Percentiles rank a stretch among this genome's conserved stretches.
Conservation (phyloP, 495 filamentous ascomycete genomes). For the Aspergillus leporis region DNA sequence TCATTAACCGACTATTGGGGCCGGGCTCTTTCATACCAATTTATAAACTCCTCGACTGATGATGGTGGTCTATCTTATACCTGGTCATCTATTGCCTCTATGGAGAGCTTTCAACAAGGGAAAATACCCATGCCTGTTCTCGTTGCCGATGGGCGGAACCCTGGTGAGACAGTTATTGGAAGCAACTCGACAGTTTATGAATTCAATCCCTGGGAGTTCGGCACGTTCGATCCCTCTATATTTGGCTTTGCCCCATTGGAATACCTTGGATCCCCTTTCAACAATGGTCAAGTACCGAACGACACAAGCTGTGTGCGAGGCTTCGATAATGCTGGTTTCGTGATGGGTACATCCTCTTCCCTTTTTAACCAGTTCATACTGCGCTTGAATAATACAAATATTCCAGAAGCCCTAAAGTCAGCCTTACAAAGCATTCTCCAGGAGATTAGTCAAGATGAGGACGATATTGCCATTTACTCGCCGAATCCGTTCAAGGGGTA, state of each 20-base stretch:
- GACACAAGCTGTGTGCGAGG: slow-evolving; percentile 66
- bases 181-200: slow-evolving; percentile 79
- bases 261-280: slow-evolving; percentile 79
- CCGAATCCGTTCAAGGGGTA: slow-evolving; percentile 82
- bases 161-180: slow-evolving; percentile 62
- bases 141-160: slow-evolving; percentile 70
- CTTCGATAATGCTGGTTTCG: slow-evolving; percentile 78
- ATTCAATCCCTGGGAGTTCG: slow-evolving; percentile 84
- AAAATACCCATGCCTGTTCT: slow-evolving; percentile 77
- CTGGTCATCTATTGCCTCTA: slow-evolving; percentile 80
- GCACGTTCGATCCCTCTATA: slow-evolving; percentile 76
- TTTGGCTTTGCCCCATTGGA: slow-evolving; percentile 72
- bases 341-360: slow-evolving; percentile 89
- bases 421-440: too few relatives aligned
- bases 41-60: slow-evolving; percentile 66
- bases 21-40: slow-evolving; percentile 77
- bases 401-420: slow-evolving; percentile 88
- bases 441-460: too few relatives aligned
- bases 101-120: slow-evolving; percentile 62
- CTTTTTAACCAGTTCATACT: too few relatives aligned
- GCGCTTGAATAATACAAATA: too few relatives aligned
- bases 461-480: too few relatives aligned
- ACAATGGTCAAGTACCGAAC: slow-evolving; percentile 55
- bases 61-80: slow-evolving; percentile 74
- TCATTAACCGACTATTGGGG: slow-evolving; percentile 84